These are phyloP conservation scores for Hibiscus mutabilis DNA, from an alignment of 345 rosid species.

Conservation along the genomic window DNA sequence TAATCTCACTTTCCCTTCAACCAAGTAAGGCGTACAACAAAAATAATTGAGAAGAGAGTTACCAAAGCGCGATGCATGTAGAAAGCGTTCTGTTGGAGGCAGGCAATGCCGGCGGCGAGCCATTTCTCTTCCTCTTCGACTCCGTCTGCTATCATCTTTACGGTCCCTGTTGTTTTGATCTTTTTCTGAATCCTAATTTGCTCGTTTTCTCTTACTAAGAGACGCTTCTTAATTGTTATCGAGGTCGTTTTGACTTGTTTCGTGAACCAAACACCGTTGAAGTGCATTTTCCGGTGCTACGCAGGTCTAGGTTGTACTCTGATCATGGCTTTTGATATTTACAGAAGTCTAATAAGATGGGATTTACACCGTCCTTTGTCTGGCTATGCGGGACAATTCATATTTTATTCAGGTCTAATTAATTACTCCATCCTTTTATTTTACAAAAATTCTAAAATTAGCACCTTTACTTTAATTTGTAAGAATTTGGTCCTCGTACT, in stretches of 20 bases:
- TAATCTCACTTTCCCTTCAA: neutral
- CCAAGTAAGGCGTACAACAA: neutral
- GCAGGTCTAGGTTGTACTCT: neutral
- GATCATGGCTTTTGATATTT: neutral
- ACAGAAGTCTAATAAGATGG: neutral
- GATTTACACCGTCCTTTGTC: neutral
- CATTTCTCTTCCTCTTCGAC: conserved; percentile 95
- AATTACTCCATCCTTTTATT: no score
- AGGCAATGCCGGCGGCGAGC: conserved; percentile 90
- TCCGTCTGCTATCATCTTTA: conserved; percentile 73
- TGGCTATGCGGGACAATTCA: neutral
- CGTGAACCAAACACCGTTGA: conserved; percentile 20
- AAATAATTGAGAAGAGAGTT: conserved; percentile 14
- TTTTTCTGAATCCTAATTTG: conserved; percentile 6
- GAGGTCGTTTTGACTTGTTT: conserved; percentile 33
- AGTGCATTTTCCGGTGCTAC: no score
- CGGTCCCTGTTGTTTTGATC: conserved; percentile 8
- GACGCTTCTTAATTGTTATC: conserved; percentile 9
- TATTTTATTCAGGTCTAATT: no score
- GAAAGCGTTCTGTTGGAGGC: conserved; percentile 95
- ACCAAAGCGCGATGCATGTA: conserved; percentile 99
- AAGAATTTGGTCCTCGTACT: no score
- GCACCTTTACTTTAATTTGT: no score
- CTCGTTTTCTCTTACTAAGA: conserved; percentile 10
- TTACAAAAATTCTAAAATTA: no score